Evolutionary conservation across 768 basidiomycete genomes (phyloP).

Genomic region (Suillus americanus): DNA sequence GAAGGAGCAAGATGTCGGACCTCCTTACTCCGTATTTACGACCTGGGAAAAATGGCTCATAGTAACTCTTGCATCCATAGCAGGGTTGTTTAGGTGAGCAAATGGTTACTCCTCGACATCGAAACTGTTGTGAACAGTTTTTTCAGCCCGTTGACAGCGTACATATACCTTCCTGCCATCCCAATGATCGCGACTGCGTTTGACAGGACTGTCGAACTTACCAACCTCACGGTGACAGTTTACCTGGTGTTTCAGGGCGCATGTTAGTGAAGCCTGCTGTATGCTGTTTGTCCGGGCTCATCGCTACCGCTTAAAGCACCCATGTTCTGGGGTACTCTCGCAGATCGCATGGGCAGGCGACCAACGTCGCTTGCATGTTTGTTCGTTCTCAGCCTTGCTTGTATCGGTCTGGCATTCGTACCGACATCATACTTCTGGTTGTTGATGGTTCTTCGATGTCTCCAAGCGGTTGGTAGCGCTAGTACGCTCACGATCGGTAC

Average conservation of each 20-base stretch:
- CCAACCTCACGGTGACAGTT: constrained; percentile 72
- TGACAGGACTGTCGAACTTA: constrained; percentile 60
- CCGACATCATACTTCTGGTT: constrained; percentile 66
- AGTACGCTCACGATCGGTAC: constrained; percentile 69
- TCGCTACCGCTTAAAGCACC: constrained; percentile 37
- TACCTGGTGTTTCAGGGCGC: constrained; percentile 46
- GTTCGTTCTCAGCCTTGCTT: constrained; percentile 57
- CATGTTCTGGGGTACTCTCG: constrained; percentile 56
- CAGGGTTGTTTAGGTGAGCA: constrained; percentile 57
- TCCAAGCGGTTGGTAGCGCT: constrained; percentile 73
- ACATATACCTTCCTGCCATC: constrained; percentile 76
- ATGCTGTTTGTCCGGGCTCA: background rate
- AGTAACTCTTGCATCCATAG: constrained; percentile 52
- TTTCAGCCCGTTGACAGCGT: constrained; percentile 61
- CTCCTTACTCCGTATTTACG: constrained; percentile 46
- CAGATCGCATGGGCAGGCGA: constrained; percentile 60
- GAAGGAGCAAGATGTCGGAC: background rate
- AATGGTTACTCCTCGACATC: no score
- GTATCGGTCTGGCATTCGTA: constrained; percentile 52
- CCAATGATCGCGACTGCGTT: constrained; percentile 59
- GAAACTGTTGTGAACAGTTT: background rate
- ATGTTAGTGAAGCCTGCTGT: constrained; percentile 4
- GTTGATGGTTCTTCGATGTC: constrained; percentile 67
- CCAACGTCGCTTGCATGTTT: constrained; percentile 61
- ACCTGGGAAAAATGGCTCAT: constrained; percentile 62